A percentile compares a stretch with the other conserved stretches of the same genome.
Conservation (phyloP, 2,329 filamentous ascomycete genomes). For the Sphaerulina musiva region DNA sequence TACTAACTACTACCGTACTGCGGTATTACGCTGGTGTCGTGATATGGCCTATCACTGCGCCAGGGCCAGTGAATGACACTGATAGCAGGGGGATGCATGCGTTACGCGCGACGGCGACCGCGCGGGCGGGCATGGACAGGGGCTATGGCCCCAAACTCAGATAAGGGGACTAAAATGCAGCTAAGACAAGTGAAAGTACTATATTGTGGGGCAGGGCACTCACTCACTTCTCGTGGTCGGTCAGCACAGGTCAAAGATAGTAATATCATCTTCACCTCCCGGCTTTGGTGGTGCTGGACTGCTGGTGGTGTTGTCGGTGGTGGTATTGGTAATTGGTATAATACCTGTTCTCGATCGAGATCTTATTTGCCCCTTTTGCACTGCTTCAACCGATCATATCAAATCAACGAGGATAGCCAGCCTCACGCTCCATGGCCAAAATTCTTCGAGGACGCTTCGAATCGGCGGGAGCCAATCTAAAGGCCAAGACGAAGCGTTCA, state of each 20-base stretch:
- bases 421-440: slow-evolving; percentile 12
- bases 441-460: slow-evolving; percentile 27
- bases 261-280: not conserved
- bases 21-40: no score
- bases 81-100: not conserved
- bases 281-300: not conserved
- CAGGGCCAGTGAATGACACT: not conserved
- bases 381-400: no score
- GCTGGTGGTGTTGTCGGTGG: no score
- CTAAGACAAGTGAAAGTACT: not conserved
- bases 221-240: slow-evolving; percentile 7
- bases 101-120: not conserved
- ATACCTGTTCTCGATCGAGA: no score
- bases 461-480: slow-evolving; percentile 31
- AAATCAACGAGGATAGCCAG: no score
- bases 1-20: no score
- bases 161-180: slow-evolving; percentile 4
- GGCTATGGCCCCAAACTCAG: slow-evolving; percentile 7
- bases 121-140: not conserved
- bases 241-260: slow-evolving; percentile 3
- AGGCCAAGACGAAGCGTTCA: slow-evolving; percentile 33
- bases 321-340: no score
- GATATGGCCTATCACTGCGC: not conserved
- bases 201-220: not conserved
- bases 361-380: no score